These are phyloP conservation scores for Beauveria asiatica DNA, from an alignment of 2,329 filamentous ascomycete species.

Conservation along the genomic window DNA sequence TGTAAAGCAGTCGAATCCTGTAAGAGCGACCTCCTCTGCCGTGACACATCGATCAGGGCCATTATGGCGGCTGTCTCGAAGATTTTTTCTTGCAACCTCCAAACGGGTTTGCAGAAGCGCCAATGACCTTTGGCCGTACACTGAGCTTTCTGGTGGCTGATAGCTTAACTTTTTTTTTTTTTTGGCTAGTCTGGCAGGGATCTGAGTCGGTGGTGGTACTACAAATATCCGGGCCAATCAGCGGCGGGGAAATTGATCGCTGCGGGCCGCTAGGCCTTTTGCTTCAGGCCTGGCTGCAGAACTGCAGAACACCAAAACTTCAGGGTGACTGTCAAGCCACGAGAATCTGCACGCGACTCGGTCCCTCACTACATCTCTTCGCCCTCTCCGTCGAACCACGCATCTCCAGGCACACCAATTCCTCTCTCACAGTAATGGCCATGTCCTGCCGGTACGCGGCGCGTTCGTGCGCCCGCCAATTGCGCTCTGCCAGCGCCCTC, in stretches of 20 bases:
- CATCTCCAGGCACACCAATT: slow-evolving; percentile 18
- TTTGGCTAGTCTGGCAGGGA: slow-evolving; percentile 14
- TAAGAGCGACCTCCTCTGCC: slow-evolving; percentile 47
- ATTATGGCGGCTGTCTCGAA: slow-evolving; percentile 33
- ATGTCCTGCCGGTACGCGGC: slow-evolving; percentile 55
- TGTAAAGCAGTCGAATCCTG: slow-evolving; percentile 44
- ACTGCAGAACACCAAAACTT: slow-evolving; percentile 29
- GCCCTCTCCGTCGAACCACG: slow-evolving; percentile 18
- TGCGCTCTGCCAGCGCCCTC: slow-evolving; percentile 41
- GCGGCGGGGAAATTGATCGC: neutral
- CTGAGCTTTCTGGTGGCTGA: slow-evolving; percentile 6
- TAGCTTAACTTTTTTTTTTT: slow-evolving; percentile 17
- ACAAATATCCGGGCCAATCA: slow-evolving; percentile 32
- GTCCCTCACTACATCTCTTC: slow-evolving; percentile 2
- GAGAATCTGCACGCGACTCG: slow-evolving; percentile 17
- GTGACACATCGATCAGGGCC: slow-evolving; percentile 46
- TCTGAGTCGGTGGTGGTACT: slow-evolving; percentile 23
- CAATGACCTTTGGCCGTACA: slow-evolving; percentile 1
- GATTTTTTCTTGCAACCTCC: slow-evolving; percentile 11
- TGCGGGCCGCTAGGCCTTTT: slow-evolving; percentile 10
- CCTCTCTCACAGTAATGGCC: slow-evolving; percentile 41
- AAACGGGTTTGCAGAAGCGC: slow-evolving; percentile 10
- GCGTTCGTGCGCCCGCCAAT: slow-evolving; percentile 55
- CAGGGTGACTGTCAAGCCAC: slow-evolving; percentile 19
- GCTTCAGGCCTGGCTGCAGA: slow-evolving; percentile 13